Percentiles rank a stretch among this genome's conserved stretches.
These are phyloP conservation scores for Hypomyces perniciosus DNA, from an alignment of 2,329 filamentous ascomycete species.

Conservation along the genomic window DNA sequence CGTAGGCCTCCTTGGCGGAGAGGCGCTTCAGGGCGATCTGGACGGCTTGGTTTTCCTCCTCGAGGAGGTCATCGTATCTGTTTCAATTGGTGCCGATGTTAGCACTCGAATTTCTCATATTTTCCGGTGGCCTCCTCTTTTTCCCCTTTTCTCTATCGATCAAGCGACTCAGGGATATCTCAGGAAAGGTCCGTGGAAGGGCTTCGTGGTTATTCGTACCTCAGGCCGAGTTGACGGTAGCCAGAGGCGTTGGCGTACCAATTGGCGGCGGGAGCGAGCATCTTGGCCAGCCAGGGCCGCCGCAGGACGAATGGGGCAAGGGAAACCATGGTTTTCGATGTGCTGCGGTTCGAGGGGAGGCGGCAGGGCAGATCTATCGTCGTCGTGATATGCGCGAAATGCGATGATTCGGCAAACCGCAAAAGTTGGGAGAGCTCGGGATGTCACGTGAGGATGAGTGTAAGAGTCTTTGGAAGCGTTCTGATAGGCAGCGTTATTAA, in stretches of 20 bases:
- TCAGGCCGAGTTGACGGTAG: constrained; percentile 88
- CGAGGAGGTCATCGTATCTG: constrained; percentile 91
- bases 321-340: constrained; percentile 28
- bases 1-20: constrained; percentile 83
- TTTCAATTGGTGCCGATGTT: constrained; percentile 12
- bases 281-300: constrained; percentile 74
- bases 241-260: constrained; percentile 89
- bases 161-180: not conserved
- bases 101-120: not conserved
- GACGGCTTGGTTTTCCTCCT: constrained; percentile 84
- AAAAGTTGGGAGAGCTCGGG: constrained; percentile 27
- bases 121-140: not conserved
- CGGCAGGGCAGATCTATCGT: not conserved
- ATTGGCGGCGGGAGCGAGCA: constrained; percentile 73
- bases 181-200: not conserved
- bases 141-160: not conserved
- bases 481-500: not conserved
- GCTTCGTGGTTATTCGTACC: constrained; percentile 46
- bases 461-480: not conserved
- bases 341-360: not conserved
- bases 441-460: constrained; percentile 27
- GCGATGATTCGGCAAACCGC: constrained; percentile 25
- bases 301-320: constrained; percentile 68
- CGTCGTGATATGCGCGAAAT: constrained; percentile 28
- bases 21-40: constrained; percentile 88